Base-by-base conservation (phyloP, 768 basidiomycete genomes). In the button mushroom (Agaricus bisporus) region DNA sequence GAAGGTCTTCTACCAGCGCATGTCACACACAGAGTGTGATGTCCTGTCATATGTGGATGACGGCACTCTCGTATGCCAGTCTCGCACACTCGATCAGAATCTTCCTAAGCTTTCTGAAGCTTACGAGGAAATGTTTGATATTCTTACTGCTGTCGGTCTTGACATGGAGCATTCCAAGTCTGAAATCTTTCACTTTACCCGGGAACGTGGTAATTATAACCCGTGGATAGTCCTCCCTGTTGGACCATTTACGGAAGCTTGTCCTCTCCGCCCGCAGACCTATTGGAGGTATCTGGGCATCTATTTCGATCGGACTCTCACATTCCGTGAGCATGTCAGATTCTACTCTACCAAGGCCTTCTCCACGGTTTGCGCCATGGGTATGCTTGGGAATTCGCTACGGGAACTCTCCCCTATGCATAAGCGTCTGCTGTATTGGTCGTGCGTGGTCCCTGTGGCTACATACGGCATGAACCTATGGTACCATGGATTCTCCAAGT, bases 261-360 rank as follows among this genome's bases (percentile, higher is more conserved):
- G 8, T 6, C 52, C 52, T 15, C 44, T 47, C 7, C 18, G 28
- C 11, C 52, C 45, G 3, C 46, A 54, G 45, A 8, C 25, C 15
- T 47, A 38, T 32, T 54, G 44, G 52, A 35, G 45, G 32, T 54
- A 46, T 44, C 15, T 48, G 29, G 47, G 47, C 29, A 35, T 48
- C 6, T 48, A 36, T 10, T 48, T 48, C n/a, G 36, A 48, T 37
- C 15, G 15, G 7, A 11, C 10, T 4, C 47, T 48, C 17, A 35
- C 28, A 2, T 48, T 32, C 12, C 9, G 12, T 29, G 47, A 48
- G 44, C 25, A 45, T 15, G 25, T 45, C n/a, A 15, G 25, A 1
- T 28, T 26, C 8, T 45, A 45, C n/a, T 28, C 44, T 14, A 45
- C 44, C 5, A 28, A 29, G 25, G 44, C 18, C 4, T 15, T 45